Evolutionary conservation across 805 yeast genomes (phyloP).

Genomic region (Vanderwaltozyma tropicalis): DNA sequence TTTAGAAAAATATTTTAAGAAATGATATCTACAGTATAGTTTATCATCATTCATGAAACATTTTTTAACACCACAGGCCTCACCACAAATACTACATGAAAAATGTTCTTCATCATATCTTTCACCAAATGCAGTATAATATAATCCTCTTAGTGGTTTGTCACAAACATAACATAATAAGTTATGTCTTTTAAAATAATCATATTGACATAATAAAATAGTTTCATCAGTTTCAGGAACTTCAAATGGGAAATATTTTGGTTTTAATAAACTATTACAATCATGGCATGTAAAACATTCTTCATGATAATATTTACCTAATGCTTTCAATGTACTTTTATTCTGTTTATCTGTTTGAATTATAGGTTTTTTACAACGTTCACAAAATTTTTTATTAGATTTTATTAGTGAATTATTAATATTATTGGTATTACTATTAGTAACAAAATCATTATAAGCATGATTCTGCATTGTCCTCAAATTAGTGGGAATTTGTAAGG

Average conservation of each 20-base stretch:
- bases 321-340: conserved; percentile 62
- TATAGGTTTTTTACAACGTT: conserved; percentile 42
- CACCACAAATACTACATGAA: conserved; percentile 77
- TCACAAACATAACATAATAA: conserved; percentile 82
- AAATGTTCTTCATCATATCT: conserved; percentile 94
- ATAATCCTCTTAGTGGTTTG: conserved; percentile 79
- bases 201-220: conserved; percentile 78
- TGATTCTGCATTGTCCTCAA: too few species aligned
- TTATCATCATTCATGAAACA: conserved; percentile 79
- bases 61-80: conserved; percentile 82
- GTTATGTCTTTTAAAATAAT: conserved; percentile 77
- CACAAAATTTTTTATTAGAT: conserved; percentile 32
- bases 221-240: conserved; percentile 30
- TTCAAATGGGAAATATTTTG: conserved; percentile 82
- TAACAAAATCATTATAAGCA: neutral
- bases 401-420: neutral
- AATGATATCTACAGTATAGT: conserved; percentile 87
- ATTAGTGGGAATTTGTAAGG: too few species aligned
- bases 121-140: conserved; percentile 84
- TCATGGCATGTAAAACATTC: conserved; percentile 81
- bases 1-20: conserved; percentile 74
- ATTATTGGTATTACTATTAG: too few species aligned
- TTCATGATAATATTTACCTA: conserved; percentile 70
- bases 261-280: conserved; percentile 71
- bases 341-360: conserved; percentile 39